phyloP scores from a whole-genome alignment of 2,329 filamentous ascomycete genomes.

The Akanthomyces uredinophilus region DNA sequence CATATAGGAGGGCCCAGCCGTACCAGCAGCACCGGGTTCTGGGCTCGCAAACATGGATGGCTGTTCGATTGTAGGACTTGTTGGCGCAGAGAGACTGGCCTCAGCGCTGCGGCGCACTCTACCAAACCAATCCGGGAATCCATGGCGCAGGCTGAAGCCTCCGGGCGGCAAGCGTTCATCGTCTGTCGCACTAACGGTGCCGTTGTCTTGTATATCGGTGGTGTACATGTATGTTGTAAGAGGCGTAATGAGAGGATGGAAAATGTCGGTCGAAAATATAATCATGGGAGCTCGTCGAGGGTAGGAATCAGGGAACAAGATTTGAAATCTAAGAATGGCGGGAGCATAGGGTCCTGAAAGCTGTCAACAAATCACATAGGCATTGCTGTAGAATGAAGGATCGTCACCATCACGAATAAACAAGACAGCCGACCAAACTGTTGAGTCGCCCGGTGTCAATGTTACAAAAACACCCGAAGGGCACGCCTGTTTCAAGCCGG shows the following conservation, averaged over 20 bases:
- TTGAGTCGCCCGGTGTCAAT: slow-evolving; percentile 73
- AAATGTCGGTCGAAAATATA: slow-evolving; percentile 87
- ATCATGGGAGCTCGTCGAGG: slow-evolving; percentile 76
- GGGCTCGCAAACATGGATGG: background rate
- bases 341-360: slow-evolving; percentile 76
- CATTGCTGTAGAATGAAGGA: slow-evolving; percentile 7
- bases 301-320: slow-evolving; percentile 79
- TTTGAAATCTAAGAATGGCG: slow-evolving; percentile 82
- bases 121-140: slow-evolving; percentile 88
- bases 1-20: background rate
- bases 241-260: slow-evolving; percentile 88
- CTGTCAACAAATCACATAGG: background rate
- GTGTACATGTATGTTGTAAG: slow-evolving; percentile 93
- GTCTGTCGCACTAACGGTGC: slow-evolving; percentile 77
- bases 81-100: slow-evolving; percentile 16
- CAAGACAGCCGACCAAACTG: slow-evolving; percentile 83
- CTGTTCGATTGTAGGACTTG: background rate
- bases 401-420: slow-evolving; percentile 78
- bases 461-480: slow-evolving; percentile 84
- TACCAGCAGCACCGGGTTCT: background rate
- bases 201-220: slow-evolving; percentile 67
- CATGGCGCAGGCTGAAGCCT: slow-evolving; percentile 83
- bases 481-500: slow-evolving; percentile 74
- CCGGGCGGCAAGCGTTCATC: slow-evolving; percentile 80
- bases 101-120: slow-evolving; percentile 40